Conservation (phyloP, 2,329 filamentous ascomycete species). For the Herpotrichia juniperi region DNA sequence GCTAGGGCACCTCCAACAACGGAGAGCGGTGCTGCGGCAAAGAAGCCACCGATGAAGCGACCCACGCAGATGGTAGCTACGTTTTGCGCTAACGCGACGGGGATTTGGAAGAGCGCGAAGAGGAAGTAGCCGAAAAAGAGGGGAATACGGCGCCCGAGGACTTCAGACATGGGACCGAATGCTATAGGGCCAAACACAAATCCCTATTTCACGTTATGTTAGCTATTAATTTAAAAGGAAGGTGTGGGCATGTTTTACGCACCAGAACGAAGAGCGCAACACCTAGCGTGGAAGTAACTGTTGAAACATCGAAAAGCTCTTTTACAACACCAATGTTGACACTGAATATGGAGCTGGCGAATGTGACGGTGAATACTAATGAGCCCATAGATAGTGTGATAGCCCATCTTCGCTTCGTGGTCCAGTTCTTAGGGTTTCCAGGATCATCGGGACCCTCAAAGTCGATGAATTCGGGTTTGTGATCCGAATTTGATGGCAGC, state of each 20-base stretch:
- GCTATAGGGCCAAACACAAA: constrained; percentile 55
- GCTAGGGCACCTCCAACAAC: constrained; percentile 43
- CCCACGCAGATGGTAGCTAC: constrained; percentile 58
- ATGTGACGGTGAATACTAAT: constrained; percentile 48
- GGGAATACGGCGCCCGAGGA: constrained; percentile 51
- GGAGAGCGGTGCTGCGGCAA: constrained; percentile 50
- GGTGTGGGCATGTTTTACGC: constrained; percentile 4
- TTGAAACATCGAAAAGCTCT: constrained; percentile 52
- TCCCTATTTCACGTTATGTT: constrained; percentile 45
- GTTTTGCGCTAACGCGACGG: constrained; percentile 52
- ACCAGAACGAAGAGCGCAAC: constrained; percentile 55
- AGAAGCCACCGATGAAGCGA: constrained; percentile 60
- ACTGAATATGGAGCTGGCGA: constrained; percentile 63
- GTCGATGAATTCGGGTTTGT: constrained; percentile 62
- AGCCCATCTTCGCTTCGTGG: constrained; percentile 67
- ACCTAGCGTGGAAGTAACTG: constrained; percentile 55
- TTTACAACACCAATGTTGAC: constrained; percentile 63
- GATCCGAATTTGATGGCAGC: constrained; percentile 81
- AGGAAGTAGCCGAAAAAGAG: constrained; percentile 40
- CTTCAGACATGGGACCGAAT: constrained; percentile 59
- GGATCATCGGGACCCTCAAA: constrained; percentile 76
- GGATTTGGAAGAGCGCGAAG: constrained; percentile 49
- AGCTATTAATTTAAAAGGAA: neutral
- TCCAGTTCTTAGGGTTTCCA: constrained; percentile 74
- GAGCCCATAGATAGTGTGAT: constrained; percentile 70